phyloP scores from a whole-genome alignment of 2,329 filamentous ascomycete genomes.

The Aspergillus ochraceus region DNA sequence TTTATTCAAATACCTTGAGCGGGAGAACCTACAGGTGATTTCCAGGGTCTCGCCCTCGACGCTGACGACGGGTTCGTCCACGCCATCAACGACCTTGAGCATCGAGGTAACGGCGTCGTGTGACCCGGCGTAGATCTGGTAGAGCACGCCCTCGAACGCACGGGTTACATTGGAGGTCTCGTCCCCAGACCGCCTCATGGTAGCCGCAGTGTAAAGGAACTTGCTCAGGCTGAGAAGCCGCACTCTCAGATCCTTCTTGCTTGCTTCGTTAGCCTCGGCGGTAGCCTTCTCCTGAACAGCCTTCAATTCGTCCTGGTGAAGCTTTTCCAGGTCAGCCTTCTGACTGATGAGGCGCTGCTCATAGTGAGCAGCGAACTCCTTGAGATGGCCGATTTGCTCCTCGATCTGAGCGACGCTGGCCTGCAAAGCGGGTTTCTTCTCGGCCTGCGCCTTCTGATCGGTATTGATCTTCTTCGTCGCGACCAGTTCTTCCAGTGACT shows the following conservation, averaged over 20 bases:
- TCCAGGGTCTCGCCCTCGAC: slow-evolving; percentile 56
- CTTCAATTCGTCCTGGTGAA: slow-evolving; percentile 58
- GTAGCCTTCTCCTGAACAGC: slow-evolving; percentile 52
- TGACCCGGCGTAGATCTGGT: slow-evolving; percentile 64
- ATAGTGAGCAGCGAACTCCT: slow-evolving; percentile 59
- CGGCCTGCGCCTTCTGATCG: slow-evolving; percentile 63
- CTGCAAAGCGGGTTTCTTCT: slow-evolving; percentile 64
- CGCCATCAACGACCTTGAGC: slow-evolving; percentile 61
- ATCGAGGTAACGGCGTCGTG: slow-evolving; percentile 59
- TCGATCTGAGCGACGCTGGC: slow-evolving; percentile 57
- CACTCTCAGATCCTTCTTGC: slow-evolving; percentile 51
- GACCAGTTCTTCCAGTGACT: slow-evolving; percentile 63
- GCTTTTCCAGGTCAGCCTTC: slow-evolving; percentile 56
- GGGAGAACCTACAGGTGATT: slow-evolving; percentile 56
- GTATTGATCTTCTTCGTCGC: slow-evolving; percentile 63
- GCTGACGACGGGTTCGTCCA: slow-evolving; percentile 57
- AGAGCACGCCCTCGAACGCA: slow-evolving; percentile 64
- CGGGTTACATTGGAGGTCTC: slow-evolving; percentile 58
- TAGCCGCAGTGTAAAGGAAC: slow-evolving; percentile 63
- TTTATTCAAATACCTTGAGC: background rate
- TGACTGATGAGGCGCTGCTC: slow-evolving; percentile 56
- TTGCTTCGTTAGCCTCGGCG: slow-evolving; percentile 49
- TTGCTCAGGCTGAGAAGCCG: slow-evolving; percentile 60
- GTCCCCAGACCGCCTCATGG: slow-evolving; percentile 59
- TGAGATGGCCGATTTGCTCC: slow-evolving; percentile 61